Conservation (phyloP, 2,329 filamentous ascomycete species). For the Colletotrichum sp. region DNA sequence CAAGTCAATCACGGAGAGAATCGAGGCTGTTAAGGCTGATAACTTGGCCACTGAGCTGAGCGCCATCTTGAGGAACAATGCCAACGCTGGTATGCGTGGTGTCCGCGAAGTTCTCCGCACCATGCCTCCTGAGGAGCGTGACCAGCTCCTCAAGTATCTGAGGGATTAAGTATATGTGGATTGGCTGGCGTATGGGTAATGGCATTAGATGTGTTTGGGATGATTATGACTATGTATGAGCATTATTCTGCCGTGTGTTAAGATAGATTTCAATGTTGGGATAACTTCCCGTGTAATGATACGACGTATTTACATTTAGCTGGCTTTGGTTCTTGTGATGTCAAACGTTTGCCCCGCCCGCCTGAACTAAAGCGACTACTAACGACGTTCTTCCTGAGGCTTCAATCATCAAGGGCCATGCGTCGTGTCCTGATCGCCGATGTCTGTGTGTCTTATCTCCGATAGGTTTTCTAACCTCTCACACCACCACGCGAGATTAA, state of each 20-base stretch:
- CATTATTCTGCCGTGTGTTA: conserved; percentile 12
- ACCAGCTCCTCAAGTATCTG: conserved; percentile 73
- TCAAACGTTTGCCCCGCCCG: too few relatives aligned
- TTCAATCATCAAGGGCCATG: too few relatives aligned
- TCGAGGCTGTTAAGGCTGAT: conserved; percentile 83
- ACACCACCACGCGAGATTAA: background rate
- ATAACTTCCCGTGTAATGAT: background rate
- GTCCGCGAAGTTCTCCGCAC: conserved; percentile 85
- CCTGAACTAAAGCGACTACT: too few relatives aligned
- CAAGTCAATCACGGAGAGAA: conserved; percentile 80
- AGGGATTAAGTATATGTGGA: conserved; percentile 38
- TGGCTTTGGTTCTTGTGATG: background rate
- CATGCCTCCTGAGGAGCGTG: conserved; percentile 87
- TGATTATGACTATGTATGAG: conserved; percentile 21
- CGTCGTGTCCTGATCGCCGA: too few relatives aligned
- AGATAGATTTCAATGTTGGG: conserved; percentile 13
- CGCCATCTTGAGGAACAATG: conserved; percentile 49
- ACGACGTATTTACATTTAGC: background rate
- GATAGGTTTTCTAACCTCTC: background rate
- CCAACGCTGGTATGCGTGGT: conserved; percentile 80
- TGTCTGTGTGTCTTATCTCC: too few relatives aligned
- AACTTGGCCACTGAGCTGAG: conserved; percentile 56
- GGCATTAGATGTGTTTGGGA: conserved; percentile 1
- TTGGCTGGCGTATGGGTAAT: background rate
- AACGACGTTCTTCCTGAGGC: too few relatives aligned